A percentile compares a stretch with the other conserved stretches of the same genome.
Conservation (phyloP, 1,284 basidiomycete genomes). For the Vanrija sp. region DNA sequence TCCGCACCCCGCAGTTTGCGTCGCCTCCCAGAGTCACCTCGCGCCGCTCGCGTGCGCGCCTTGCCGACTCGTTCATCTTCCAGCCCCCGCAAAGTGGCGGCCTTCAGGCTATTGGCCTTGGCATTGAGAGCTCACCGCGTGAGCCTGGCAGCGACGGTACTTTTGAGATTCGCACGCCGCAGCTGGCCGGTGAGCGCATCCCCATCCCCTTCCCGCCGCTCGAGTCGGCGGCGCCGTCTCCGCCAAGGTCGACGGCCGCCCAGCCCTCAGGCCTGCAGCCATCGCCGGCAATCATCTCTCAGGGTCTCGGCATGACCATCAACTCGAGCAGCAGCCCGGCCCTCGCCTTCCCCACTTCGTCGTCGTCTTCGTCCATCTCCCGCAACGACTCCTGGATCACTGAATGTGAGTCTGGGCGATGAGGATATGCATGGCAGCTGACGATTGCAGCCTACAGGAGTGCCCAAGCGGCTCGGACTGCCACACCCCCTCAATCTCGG, state of each 20-base stretch:
- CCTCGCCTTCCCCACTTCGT: not conserved
- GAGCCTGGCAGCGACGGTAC: constrained; percentile 21
- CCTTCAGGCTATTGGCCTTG: constrained; percentile 9
- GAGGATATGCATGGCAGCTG: constrained; percentile 3
- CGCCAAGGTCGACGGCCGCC: not conserved
- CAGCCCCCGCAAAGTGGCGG: not conserved
- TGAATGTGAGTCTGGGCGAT: constrained; percentile 9
- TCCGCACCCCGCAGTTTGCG: constrained; percentile 35
- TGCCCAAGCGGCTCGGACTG: constrained; percentile 2
- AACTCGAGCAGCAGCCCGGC: not conserved
- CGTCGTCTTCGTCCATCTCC: not conserved
- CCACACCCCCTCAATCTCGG: constrained; percentile 8
- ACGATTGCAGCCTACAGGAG: constrained; percentile 9
- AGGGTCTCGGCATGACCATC: not conserved
- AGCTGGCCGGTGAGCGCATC: not conserved
- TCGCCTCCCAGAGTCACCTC: not conserved
- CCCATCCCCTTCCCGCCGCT: not conserved
- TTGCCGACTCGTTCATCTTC: not conserved
- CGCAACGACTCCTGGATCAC: constrained; percentile 20
- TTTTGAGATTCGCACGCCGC: constrained; percentile 29
- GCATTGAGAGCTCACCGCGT: not conserved
- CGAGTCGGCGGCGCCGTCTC: not conserved
- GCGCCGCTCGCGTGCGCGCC: not conserved
- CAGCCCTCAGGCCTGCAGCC: not conserved
- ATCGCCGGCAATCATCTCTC: not conserved